Percentiles rank a stretch among this genome's conserved stretches.
Evolutionary conservation across 208 protist genomes (phyloP).

Genomic region (Acanthamoeba royreba): DNA sequence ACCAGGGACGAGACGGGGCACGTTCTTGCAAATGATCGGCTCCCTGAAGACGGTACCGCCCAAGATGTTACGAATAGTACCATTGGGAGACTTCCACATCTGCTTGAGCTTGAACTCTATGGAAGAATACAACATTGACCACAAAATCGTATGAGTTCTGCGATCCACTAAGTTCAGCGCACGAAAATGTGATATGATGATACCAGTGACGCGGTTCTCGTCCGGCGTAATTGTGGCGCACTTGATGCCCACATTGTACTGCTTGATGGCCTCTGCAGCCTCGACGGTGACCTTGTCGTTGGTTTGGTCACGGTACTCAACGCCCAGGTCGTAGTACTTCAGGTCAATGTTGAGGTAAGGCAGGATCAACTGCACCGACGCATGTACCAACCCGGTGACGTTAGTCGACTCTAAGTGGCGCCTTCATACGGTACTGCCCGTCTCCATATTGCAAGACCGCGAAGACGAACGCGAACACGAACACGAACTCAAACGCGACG

Average conservation of each 20-base stretch:
- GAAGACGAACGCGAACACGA: no score
- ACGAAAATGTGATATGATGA: no score
- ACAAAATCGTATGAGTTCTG: no score
- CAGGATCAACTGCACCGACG: conserved; percentile 85
- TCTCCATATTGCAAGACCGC: no score
- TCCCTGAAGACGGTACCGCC: conserved; percentile 97
- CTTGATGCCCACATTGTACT: conserved; percentile 96
- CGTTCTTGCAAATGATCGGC: conserved; percentile 87
- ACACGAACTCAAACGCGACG: no score
- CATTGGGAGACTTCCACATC: conserved; percentile 98
- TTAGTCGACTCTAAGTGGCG: no score
- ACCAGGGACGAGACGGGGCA: conserved; percentile 77
- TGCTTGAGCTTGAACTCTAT: conserved; percentile 95
- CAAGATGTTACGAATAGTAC: conserved; percentile 98
- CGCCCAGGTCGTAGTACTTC: conserved; percentile 95
- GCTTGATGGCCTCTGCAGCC: conserved; percentile 87
- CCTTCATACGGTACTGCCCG: no score
- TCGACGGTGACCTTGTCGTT: conserved; percentile 76
- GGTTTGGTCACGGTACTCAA: conserved; percentile 84
- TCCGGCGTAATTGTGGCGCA: conserved; percentile 98
- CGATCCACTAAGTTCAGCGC: background rate
- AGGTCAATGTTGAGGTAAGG: conserved; percentile 94
- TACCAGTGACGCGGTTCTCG: conserved; percentile 91
- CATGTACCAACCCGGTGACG: background rate
- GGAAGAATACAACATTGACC: no score